Percentiles rank a stretch among this genome's conserved stretches.
These are phyloP conservation scores for Exophiala bonariae DNA, from an alignment of 2,329 filamentous ascomycete species.

Conservation along the genomic window DNA sequence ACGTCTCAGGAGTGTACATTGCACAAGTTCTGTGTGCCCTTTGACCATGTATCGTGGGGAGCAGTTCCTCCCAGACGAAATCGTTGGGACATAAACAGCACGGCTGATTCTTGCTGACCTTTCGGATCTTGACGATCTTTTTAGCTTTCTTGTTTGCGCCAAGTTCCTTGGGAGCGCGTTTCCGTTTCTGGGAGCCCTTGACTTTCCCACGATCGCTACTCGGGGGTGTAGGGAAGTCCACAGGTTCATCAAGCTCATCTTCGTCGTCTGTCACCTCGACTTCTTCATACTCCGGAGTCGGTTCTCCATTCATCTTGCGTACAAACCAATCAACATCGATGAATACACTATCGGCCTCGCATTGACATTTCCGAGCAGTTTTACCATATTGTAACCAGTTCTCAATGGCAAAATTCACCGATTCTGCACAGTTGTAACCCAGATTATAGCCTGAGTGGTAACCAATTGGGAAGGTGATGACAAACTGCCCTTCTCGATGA, in stretches of 20 bases:
- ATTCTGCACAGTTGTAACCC: conserved; percentile 98
- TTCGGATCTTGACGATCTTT: conserved; percentile 75
- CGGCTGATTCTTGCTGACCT: conserved; percentile 58
- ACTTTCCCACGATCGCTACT: conserved; percentile 69
- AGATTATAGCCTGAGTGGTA: conserved; percentile 98
- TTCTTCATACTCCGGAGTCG: conserved; percentile 54
- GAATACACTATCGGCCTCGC: conserved; percentile 97
- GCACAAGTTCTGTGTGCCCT: conserved; percentile 88
- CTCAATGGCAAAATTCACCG: conserved; percentile 95
- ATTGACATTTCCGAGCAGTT: conserved; percentile 95
- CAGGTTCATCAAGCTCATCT: conserved; percentile 61
- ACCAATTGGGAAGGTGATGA: conserved; percentile 97
- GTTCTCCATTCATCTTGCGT: conserved; percentile 84
- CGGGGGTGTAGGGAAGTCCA: conserved; percentile 76
- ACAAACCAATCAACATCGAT: conserved; percentile 96
- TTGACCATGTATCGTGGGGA: conserved; percentile 83
- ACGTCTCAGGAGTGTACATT: conserved; percentile 88
- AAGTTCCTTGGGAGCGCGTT: conserved; percentile 48
- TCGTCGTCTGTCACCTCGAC: conserved; percentile 61
- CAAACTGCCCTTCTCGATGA: conserved; percentile 94
- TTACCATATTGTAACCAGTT: conserved; percentile 94
- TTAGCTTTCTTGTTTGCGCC: conserved; percentile 57
- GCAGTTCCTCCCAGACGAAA: conserved; percentile 74
- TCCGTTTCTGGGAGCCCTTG: conserved; percentile 64
- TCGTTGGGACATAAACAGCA: conserved; percentile 94